phyloP scores from a whole-genome alignment of 768 basidiomycete species.

The Auricularia heimuer region DNA sequence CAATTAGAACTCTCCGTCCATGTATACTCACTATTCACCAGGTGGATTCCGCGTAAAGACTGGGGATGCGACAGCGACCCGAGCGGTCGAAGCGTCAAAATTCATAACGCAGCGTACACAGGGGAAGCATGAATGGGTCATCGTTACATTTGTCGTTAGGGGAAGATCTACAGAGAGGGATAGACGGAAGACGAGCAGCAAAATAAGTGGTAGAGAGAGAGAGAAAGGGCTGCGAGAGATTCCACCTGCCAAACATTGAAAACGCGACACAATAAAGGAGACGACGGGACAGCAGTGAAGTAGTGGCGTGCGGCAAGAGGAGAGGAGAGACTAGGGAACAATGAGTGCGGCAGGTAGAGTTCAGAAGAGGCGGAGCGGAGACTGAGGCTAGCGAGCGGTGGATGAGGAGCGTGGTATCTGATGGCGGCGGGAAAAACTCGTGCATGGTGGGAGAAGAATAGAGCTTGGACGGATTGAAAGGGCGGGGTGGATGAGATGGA shows the following conservation, averaged over 20 bases:
- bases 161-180: neutral
- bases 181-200: neutral
- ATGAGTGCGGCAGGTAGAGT: neutral
- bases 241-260: neutral
- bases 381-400: neutral
- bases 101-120: constrained; percentile 87
- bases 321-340: neutral
- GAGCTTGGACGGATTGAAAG: neutral
- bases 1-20: constrained; percentile 11
- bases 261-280: neutral
- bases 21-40: constrained; percentile 19
- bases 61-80: constrained; percentile 96
- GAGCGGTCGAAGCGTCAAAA: constrained; percentile 88
- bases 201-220: neutral
- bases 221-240: neutral
- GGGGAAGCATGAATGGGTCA: neutral
- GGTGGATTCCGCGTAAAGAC: constrained; percentile 91
- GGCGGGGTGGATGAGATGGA: neutral
- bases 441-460: neutral
- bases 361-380: neutral
- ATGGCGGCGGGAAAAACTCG: neutral
- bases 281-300: neutral
- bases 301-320: neutral
- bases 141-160: neutral
- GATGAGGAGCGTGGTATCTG: neutral